These are phyloP conservation scores for Ascochyta clinopodiicola DNA, from an alignment of 2,329 filamentous ascomycete species.

Conservation along the genomic window DNA sequence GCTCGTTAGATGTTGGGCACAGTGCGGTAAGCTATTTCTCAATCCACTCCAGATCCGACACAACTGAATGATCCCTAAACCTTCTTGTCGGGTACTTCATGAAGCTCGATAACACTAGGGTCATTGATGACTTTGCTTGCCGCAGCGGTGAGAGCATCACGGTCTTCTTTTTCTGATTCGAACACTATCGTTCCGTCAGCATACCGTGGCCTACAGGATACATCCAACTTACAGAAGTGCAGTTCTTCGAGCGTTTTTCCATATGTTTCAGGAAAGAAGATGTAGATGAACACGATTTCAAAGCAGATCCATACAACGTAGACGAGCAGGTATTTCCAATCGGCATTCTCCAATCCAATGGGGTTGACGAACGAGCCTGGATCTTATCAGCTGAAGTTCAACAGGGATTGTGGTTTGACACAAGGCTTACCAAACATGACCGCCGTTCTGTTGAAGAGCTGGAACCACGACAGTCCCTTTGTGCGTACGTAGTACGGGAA, in stretches of 20 bases:
- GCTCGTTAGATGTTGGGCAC: too few species aligned
- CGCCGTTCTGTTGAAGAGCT: conserved; percentile 66
- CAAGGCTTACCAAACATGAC: conserved; percentile 58
- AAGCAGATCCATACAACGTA: conserved; percentile 53
- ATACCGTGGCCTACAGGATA: neutral
- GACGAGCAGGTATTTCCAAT: conserved; percentile 70
- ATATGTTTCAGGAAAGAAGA: conserved; percentile 44
- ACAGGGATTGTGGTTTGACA: neutral
- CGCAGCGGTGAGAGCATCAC: conserved; percentile 26
- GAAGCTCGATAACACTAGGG: conserved; percentile 28
- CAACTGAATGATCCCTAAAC: conserved; percentile 3
- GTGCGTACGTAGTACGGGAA: conserved; percentile 59
- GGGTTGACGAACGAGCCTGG: conserved; percentile 65
- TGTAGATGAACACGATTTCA: conserved; percentile 46
- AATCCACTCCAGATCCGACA: neutral
- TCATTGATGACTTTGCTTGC: conserved; percentile 34
- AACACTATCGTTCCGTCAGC: conserved; percentile 28
- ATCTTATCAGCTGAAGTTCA: neutral
- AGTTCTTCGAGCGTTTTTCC: conserved; percentile 45
- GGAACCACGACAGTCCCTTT: conserved; percentile 63
- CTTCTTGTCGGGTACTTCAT: conserved; percentile 37
- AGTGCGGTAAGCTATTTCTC: too few species aligned
- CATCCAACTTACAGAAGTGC: conserved; percentile 33
- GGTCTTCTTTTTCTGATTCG: conserved; percentile 35
- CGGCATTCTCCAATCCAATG: conserved; percentile 65